phyloP scores from a whole-genome alignment of 148 eudicot species.

The Cornus controversa region DNA sequence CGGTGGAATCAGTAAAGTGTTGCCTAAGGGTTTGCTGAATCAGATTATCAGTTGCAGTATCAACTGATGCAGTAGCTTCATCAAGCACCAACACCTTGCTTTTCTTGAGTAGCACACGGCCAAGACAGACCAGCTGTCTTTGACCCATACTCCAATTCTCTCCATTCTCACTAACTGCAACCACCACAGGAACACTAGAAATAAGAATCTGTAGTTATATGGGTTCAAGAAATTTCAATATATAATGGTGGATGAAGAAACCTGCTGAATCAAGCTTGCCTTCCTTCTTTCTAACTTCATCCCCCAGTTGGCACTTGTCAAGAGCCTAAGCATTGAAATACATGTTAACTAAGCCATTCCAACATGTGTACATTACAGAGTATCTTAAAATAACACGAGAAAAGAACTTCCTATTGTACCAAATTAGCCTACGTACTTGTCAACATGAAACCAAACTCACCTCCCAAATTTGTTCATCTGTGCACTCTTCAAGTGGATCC shows the following conservation, averaged over 20 bases:
- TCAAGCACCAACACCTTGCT: slow-evolving; percentile 51
- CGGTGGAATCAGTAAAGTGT: slow-evolving; percentile 44
- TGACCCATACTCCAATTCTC: slow-evolving; percentile 64
- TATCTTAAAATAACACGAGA: background rate
- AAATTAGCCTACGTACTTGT: background rate
- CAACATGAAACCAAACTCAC: slow-evolving; percentile 21
- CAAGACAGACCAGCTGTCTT: slow-evolving; percentile 51
- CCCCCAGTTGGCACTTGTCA: slow-evolving; percentile 89
- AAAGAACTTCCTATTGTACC: background rate
- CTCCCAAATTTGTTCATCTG: slow-evolving; percentile 69
- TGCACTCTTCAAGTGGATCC: slow-evolving; percentile 62
- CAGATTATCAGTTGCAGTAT: slow-evolving; percentile 59
- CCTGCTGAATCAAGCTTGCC: slow-evolving; percentile 82
- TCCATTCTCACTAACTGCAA: slow-evolving; percentile 21
- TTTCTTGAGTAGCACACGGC: slow-evolving; percentile 52
- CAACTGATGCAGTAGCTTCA: slow-evolving; percentile 67
- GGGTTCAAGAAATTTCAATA: background rate
- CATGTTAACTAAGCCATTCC: too few species aligned
- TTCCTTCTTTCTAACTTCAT: slow-evolving; percentile 73
- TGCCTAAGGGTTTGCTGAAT: slow-evolving; percentile 45
- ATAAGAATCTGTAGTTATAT: background rate
- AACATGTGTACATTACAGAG: background rate
- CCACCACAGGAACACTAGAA: background rate
- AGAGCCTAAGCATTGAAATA: slow-evolving; percentile 53
- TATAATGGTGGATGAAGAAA: slow-evolving; percentile 17